phyloP scores from a whole-genome alignment of 2,329 filamentous ascomycete species.

The Penicillium corylophilum region DNA sequence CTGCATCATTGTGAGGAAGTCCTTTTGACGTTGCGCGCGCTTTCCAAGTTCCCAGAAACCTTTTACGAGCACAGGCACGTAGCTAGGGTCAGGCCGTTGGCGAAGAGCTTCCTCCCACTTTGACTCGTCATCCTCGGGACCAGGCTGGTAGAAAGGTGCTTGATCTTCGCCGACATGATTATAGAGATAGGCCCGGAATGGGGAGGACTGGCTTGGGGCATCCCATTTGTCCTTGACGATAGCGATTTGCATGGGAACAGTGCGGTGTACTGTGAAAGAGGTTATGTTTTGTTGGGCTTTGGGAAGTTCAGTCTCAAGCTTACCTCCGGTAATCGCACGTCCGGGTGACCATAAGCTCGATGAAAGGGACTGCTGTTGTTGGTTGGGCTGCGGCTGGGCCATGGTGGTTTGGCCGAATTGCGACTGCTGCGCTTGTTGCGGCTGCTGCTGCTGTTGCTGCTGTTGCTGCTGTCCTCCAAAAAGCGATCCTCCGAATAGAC shows the following conservation, averaged over 20 bases:
- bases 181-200: constrained; percentile 63
- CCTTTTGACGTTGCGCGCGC: constrained; percentile 57
- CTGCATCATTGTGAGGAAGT: constrained; percentile 58
- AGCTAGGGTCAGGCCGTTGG: constrained; percentile 57
- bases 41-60: constrained; percentile 61
- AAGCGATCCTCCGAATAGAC: constrained; percentile 29
- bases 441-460: constrained; percentile 30
- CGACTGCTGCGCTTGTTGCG: constrained; percentile 36
- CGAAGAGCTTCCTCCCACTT: constrained; percentile 66
- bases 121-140: constrained; percentile 56
- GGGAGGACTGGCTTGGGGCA: constrained; percentile 50
- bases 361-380: constrained; percentile 27
- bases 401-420: constrained; percentile 44
- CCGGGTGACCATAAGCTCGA: constrained; percentile 46
- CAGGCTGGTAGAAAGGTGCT: constrained; percentile 62
- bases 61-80: constrained; percentile 60
- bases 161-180: constrained; percentile 60
- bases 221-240: constrained; percentile 65
- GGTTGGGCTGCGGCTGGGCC: constrained; percentile 31
- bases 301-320: constrained; percentile 3
- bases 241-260: constrained; percentile 59
- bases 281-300: constrained; percentile 9
- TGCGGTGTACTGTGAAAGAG: constrained; percentile 54
- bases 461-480: constrained; percentile 19
- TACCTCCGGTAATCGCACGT: constrained; percentile 44